Percentiles rank a stretch among this genome's conserved stretches.
phyloP scores from a whole-genome alignment of 331 rosid species.

The Acacia pycnantha region DNA sequence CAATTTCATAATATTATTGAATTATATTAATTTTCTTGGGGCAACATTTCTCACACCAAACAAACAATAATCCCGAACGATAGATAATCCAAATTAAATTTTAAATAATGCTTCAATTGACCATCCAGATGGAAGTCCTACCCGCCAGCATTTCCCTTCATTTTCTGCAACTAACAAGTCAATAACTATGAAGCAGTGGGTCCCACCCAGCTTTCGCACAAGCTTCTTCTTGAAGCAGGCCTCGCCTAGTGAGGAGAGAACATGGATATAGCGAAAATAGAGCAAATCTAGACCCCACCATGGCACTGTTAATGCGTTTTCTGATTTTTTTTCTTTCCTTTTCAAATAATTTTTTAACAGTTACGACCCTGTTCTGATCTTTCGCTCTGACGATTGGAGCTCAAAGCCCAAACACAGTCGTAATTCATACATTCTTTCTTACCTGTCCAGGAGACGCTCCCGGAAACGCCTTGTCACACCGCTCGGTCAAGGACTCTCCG shows the following conservation, averaged over 20 bases:
- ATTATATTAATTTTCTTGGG: neutral
- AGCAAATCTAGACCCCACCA: slow-evolving; percentile 15
- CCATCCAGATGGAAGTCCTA: neutral
- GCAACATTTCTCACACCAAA: neutral
- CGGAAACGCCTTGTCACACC: neutral
- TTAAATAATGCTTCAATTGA: neutral
- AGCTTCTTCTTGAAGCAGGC: neutral
- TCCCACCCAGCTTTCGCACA: neutral
- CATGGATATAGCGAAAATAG: neutral
- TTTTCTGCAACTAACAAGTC: neutral
- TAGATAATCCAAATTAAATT: neutral
- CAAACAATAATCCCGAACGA: neutral
- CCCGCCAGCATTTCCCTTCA: neutral
- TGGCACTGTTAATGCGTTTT: slow-evolving; percentile 22
- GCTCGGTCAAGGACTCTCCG: neutral
- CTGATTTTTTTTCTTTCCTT: neutral
- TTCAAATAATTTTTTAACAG: neutral
- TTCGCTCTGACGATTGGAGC: slow-evolving; percentile 16
- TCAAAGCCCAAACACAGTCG: slow-evolving; percentile 29
- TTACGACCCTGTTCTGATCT: slow-evolving; percentile 13
- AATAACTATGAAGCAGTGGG: neutral
- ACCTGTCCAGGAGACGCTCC: neutral
- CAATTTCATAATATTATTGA: neutral
- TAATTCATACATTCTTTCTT: neutral
- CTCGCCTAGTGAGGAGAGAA: neutral